Evolutionary conservation across 2,329 filamentous ascomycete species (phyloP).

Genomic region (Exophiala alcalophila): DNA sequence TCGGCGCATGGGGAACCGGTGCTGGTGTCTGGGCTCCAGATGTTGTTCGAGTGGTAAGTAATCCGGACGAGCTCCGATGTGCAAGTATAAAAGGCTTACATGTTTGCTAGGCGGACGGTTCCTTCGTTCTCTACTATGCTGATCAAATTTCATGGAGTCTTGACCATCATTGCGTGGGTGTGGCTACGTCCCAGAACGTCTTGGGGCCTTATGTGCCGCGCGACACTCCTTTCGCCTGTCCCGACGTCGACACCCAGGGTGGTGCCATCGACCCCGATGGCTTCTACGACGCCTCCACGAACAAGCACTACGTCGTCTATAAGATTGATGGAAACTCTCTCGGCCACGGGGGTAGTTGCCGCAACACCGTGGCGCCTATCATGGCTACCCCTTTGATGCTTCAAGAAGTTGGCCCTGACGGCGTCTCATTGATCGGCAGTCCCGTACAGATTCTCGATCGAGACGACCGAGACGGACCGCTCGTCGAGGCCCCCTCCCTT

Average conservation of each 20-base stretch:
- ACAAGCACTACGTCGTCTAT: slow-evolving; percentile 59
- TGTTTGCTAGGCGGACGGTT: slow-evolving; percentile 41
- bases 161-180: slow-evolving; percentile 55
- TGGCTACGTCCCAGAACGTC: slow-evolving; percentile 48
- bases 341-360: slow-evolving; percentile 47
- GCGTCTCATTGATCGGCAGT: slow-evolving; percentile 52
- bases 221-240: slow-evolving; percentile 52
- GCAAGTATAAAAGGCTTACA: not conserved
- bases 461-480: slow-evolving; percentile 60
- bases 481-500: slow-evolving; percentile 61
- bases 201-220: slow-evolving; percentile 55
- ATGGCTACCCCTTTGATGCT: slow-evolving; percentile 42
- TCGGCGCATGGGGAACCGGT: slow-evolving; percentile 54
- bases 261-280: slow-evolving; percentile 63
- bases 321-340: slow-evolving; percentile 65
- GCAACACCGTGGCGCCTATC: slow-evolving; percentile 42
- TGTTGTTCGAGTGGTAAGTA: slow-evolving; percentile 48
- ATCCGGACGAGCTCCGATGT: too few species aligned
- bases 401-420: slow-evolving; percentile 44
- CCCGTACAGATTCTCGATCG: slow-evolving; percentile 59
- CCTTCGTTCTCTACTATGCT: slow-evolving; percentile 60
- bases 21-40: slow-evolving; percentile 62
- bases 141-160: slow-evolving; percentile 39
- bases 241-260: slow-evolving; percentile 42
- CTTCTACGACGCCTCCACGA: slow-evolving; percentile 53